These are phyloP conservation scores for Cyclospora cayetanensis DNA, from an alignment of 169 alveolate genomes.

Conservation along the genomic window DNA sequence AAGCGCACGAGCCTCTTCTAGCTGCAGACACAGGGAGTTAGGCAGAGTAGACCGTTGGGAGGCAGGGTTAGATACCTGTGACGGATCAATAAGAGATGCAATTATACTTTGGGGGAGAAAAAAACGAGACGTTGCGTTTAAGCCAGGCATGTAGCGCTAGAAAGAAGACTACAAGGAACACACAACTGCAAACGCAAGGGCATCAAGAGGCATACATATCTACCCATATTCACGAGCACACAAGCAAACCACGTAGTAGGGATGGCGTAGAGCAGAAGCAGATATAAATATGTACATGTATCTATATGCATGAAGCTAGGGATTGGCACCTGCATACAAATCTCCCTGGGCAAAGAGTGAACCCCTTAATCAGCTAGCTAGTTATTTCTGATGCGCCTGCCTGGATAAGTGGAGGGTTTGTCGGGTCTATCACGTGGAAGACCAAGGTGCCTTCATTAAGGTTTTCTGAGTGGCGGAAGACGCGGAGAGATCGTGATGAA, in stretches of 20 bases:
- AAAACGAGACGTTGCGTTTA: neutral
- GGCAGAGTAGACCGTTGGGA: too few species aligned
- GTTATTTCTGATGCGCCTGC: neutral
- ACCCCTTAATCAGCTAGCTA: neutral
- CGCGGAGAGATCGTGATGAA: constrained; percentile 77
- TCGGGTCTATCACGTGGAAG: constrained; percentile 83
- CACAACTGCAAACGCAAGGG: too few species aligned
- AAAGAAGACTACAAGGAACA: too few species aligned
- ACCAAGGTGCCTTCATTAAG: constrained; percentile 84
- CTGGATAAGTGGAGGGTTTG: constrained; percentile 75
- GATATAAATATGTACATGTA: neutral
- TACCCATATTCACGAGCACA: too few species aligned
- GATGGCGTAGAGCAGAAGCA: neutral
- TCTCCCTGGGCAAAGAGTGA: neutral
- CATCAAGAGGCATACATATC: too few species aligned
- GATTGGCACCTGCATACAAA: neutral
- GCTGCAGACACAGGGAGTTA: too few species aligned
- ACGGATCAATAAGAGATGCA: neutral
- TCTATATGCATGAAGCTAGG: neutral
- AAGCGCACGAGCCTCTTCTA: neutral
- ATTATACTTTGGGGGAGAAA: neutral
- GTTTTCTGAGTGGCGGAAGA: constrained; percentile 81
- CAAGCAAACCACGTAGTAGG: too few species aligned
- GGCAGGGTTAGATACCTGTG: too few species aligned
- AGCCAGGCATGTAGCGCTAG: neutral